Evolutionary conservation across 2,329 filamentous ascomycete genomes (phyloP), one percentile per base, ranked within the genome.

Genomic region (Dactylonectria macrodidyma): DNA sequence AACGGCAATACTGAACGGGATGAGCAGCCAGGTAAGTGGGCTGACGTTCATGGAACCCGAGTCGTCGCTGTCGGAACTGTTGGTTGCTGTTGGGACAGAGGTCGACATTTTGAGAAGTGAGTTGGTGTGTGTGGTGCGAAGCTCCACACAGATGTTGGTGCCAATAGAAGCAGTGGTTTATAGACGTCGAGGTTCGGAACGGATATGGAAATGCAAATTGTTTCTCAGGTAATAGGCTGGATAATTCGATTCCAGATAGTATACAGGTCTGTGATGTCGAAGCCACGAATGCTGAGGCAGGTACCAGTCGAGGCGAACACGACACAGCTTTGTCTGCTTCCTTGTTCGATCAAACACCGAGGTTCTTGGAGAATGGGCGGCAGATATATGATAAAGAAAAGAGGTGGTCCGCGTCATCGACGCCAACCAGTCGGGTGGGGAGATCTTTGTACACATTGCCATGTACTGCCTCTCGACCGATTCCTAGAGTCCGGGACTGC

Each of bases 21-120:
- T 81, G 30, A 87, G 83, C 55, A 91, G 83, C 80, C 89, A 90
- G 71, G 87, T 83, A 78, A 90, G 87, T 70, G 87, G 88, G 71
- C 86, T 84, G 67, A 83, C 81, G 60, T 83, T 81, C 4, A 85
- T 75, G 34, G 73, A 70, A 8, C 19, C 50, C 60, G 69, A 73
- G n/a, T 61, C 52, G 16, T 30, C 11, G 50, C 75, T 47, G 16
- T 73, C 64, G 30, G 68, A n/a, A n/a, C 14, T 64, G 65, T 62
- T 67, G 54, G 48, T 30, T 19, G 34, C 38, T 36, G 26, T 11
- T 16, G 30, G n/a, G 19, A 48, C 24, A 26, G 12, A 30, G 26
- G 26, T 52, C 34, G 59, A 56, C 63, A 58, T 69, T 3, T 62
- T 54, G 58, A 33, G 41, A 36, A 14, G n/a, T 22, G 34, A 33